A percentile compares a stretch with the other conserved stretches of the same genome.
These are phyloP conservation scores for Vigna radiata DNA, from an alignment of 306 rosid species.

Conservation along the genomic window DNA sequence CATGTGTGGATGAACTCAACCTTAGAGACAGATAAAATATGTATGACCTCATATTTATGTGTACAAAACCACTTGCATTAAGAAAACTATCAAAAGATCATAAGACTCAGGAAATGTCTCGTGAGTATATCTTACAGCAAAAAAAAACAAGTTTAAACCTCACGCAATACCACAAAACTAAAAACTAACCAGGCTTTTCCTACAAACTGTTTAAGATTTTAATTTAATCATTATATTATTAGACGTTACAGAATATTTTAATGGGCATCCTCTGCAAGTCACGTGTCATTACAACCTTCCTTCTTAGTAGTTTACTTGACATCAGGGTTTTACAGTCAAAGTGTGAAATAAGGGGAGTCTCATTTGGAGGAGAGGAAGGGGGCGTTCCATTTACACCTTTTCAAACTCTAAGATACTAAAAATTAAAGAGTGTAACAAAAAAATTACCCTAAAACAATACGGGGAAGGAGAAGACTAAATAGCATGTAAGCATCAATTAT, in stretches of 20 bases:
- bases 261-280: conserved; percentile 24
- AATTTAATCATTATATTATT: conserved; percentile 2
- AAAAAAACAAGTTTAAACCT: conserved; percentile 28
- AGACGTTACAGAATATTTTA: conserved; percentile 23
- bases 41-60: conserved; percentile 2
- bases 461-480: conserved; percentile 33
- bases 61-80: conserved; percentile 22
- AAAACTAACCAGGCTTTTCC: conserved; percentile 30
- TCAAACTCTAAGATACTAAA: conserved; percentile 17
- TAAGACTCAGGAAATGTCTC: conserved; percentile 13
- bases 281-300: conserved; percentile 7
- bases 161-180: conserved; percentile 17
- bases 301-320: background rate
- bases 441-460: conserved; percentile 15
- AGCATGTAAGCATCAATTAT: conserved; percentile 18
- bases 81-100: conserved; percentile 32
- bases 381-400: conserved; percentile 23
- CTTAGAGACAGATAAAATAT: background rate
- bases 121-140: conserved; percentile 3
- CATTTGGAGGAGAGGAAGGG: conserved; percentile 11
- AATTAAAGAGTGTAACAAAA: conserved; percentile 22
- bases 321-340: background rate
- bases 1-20: background rate
- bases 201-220: conserved; percentile 8
- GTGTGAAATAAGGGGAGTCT: conserved; percentile 15